Percentiles rank a stretch among this genome's conserved stretches.
Conservation (phyloP, 768 basidiomycete species). For the Clathrus columnatus region DNA sequence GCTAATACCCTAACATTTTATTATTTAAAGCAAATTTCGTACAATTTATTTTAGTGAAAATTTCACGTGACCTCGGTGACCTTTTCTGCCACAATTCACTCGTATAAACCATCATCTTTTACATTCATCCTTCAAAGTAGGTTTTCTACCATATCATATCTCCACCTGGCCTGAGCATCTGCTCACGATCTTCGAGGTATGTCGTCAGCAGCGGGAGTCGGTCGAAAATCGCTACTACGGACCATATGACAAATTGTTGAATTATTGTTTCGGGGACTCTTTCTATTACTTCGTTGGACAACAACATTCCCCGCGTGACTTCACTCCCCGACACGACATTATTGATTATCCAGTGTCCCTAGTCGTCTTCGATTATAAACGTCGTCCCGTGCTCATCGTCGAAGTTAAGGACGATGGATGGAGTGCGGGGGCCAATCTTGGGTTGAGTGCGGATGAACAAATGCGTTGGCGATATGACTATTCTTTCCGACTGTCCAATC, state of each 20-base stretch:
- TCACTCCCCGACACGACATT: constrained; percentile 24
- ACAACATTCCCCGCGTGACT: too few relatives aligned
- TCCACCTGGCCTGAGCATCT: constrained; percentile 24
- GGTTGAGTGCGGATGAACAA: constrained; percentile 24
- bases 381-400: constrained; percentile 26
- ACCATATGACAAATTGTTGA: constrained; percentile 31
- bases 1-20: too few relatives aligned
- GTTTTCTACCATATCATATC: too few relatives aligned
- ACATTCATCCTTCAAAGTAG: too few relatives aligned
- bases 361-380: constrained; percentile 23
- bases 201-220: constrained; percentile 11
- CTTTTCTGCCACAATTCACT: too few relatives aligned
- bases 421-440: constrained; percentile 19
- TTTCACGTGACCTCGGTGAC: too few relatives aligned
- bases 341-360: constrained; percentile 23
- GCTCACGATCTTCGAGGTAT: constrained; percentile 24
- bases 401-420: constrained; percentile 27
- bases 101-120: too few relatives aligned
- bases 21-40: too few relatives aligned
- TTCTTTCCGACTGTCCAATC: constrained; percentile 24
- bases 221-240: constrained; percentile 29
- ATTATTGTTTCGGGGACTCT: constrained; percentile 27
- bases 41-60: too few relatives aligned
- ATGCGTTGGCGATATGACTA: constrained; percentile 24
- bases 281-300: too few relatives aligned